Evolutionary conservation across 1,139 yeast species (phyloP), one percentile per base, ranked within the genome.

Genomic region (Debaryomyces nepalensis): DNA sequence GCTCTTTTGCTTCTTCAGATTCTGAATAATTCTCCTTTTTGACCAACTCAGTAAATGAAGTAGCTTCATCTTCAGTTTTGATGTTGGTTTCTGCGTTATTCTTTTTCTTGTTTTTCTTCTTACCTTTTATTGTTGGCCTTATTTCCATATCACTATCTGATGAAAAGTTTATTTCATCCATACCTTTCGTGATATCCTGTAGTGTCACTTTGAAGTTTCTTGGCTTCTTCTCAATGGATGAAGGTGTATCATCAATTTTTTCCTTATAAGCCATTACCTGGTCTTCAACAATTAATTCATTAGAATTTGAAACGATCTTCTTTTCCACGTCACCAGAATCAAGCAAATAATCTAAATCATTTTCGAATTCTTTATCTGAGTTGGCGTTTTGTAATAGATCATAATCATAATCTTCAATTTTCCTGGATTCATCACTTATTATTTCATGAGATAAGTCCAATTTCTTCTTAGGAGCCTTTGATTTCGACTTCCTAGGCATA

Each of bases 151-250:
- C 37, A 20, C 21, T 30, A 18, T 37, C 34, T 4, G 34, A 29
- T n/a, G 40, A 30, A 30, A 37, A 56, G 4, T 53, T 44, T 14
- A 64, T 51, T 15, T 54, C 66, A 16, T 49, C 52, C 42, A 65
- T 52, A 47, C 63, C 70, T 32, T 50, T 51, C 11, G 61, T 57
- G 18, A 62, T 53, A 31, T 62, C 66, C 12, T 53, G 54, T 8
- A 56, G 44, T 1, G 55, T 34, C n/a, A 55, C 33, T 14, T 43
- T 45, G 21, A 35, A 26, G 7, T 34, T 26, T 21, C 21, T 26
- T 11, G 24, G 27, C 24, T 33, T 33, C 31, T 29, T 37, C 9
- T 9, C 21, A 11, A 14, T 35, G 11, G 27, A 30, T 8, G 29
- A 9, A n/a, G 12, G 6, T 9, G 23, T 22, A 29, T 29, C 33